These are phyloP conservation scores for Pseudogymnoascus sp. DNA, from an alignment of 2,329 filamentous ascomycete genomes.

Conservation along the genomic window DNA sequence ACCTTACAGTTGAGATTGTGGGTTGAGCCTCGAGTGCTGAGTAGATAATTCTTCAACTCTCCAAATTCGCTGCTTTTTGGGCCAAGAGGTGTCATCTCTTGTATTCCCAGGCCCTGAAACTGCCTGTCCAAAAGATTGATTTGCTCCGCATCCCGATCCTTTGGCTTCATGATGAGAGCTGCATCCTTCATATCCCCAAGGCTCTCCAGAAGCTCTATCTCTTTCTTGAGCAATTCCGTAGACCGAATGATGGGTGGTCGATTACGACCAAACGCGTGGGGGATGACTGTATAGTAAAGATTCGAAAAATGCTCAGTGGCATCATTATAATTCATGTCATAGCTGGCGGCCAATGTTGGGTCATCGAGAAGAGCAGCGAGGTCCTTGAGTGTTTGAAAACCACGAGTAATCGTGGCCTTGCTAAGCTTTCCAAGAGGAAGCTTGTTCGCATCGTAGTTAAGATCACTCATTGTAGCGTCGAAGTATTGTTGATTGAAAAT, in stretches of 20 bases:
- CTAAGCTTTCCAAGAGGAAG: slow-evolving; percentile 79
- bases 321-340: slow-evolving; percentile 32
- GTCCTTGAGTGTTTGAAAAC: slow-evolving; percentile 72
- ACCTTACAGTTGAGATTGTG: slow-evolving; percentile 58
- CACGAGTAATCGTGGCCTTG: slow-evolving; percentile 67
- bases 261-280: slow-evolving; percentile 71
- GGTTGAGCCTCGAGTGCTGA: slow-evolving; percentile 59
- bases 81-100: slow-evolving; percentile 61
- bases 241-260: slow-evolving; percentile 62
- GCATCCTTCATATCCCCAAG: slow-evolving; percentile 82
- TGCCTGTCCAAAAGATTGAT: slow-evolving; percentile 66
- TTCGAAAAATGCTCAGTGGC: slow-evolving; percentile 65
- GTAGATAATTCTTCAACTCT: slow-evolving; percentile 61
- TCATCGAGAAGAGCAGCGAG: slow-evolving; percentile 61
- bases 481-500: slow-evolving; percentile 80
- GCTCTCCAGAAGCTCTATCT: slow-evolving; percentile 74
- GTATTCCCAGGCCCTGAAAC: slow-evolving; percentile 63
- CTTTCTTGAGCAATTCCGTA: slow-evolving; percentile 57
- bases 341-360: slow-evolving; percentile 40
- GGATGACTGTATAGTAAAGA: slow-evolving; percentile 73
- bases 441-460: slow-evolving; percentile 71
- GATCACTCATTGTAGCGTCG: slow-evolving; percentile 54
- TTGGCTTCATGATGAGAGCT: slow-evolving; percentile 67
- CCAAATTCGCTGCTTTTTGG: slow-evolving; percentile 49
- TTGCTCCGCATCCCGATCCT: slow-evolving; percentile 43